Base-by-base conservation (phyloP, 2,329 filamentous ascomycete species). In the Gaeumannomyces tritici region DNA sequence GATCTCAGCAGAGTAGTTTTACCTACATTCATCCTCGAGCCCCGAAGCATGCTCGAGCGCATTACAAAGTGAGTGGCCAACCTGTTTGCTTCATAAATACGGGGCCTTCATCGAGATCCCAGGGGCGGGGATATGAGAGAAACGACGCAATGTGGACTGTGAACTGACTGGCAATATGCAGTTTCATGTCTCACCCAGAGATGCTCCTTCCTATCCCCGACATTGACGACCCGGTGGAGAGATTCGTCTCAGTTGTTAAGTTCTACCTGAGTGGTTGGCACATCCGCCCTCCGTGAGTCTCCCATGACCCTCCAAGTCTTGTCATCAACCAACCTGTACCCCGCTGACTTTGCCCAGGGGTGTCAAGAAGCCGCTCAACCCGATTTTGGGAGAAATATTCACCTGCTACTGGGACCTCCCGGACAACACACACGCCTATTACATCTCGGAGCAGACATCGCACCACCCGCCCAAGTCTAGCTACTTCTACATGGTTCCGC, bases 221-320 rank as follows among this genome's bases (percentile, higher is more conserved):
- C 58, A 90, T 97, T 69, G 90, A 98, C 61, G 93, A 99, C 71
- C 93, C 95, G 1, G 80, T 91, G 63, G 81, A 93, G 71, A 86
- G 95, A 73, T 99, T 99, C 72, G 87, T 98, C 33, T 90, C 92
- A 18, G 95, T 99, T 60, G 91, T 97, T 72, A 97, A 96, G 76
- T 99, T 99, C 75, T 99, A 99, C 75, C 81, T 99, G 57, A 96
- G 92, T 75, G 95, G 95, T 70, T 99, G 95, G 95, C 95, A 99
- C 75, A 97, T 99, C 73, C 95, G 93, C 76, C 95, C 95, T 71
- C 90, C 92, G 91, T 96, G 84, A 72, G 90, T 82, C 47, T 24
- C 33, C 62, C 59, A 47, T 47, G 18, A 12, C 47, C 24, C 54
- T 33, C 27, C 57, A 62, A 28, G 8, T 51, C 24, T 24, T 57